Evolutionary conservation across 2,329 filamentous ascomycete species (phyloP).

Genomic region (Colletotrichum cordylinicola): DNA sequence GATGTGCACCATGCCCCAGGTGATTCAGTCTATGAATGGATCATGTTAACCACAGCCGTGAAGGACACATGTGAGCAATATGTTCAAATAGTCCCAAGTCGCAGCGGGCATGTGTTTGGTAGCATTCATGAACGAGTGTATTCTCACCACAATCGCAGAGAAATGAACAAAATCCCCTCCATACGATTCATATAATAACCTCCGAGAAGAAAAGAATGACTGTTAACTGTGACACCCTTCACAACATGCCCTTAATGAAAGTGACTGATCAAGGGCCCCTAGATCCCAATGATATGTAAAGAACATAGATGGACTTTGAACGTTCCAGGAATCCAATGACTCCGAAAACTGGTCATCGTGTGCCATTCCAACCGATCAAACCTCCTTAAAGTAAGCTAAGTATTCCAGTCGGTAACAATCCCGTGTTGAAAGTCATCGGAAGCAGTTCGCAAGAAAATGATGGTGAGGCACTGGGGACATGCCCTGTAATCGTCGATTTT

Average conservation of each 20-base stretch:
- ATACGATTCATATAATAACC: background rate
- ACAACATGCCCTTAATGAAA: background rate
- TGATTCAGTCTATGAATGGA: background rate
- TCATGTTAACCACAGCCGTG: background rate
- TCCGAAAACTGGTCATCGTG: background rate
- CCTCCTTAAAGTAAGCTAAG: background rate
- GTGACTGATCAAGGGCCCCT: background rate
- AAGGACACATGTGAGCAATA: background rate
- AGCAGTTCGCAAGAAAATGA: background rate
- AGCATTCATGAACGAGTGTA: background rate
- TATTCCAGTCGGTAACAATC: background rate
- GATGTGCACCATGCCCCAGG: background rate
- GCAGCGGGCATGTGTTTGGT: background rate
- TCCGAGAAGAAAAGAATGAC: background rate
- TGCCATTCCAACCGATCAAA: background rate
- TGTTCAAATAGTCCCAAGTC: background rate
- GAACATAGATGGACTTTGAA: background rate
- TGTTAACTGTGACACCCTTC: rapidly evolving
- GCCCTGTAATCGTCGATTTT: background rate
- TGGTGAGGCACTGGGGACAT: background rate
- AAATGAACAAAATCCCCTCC: background rate
- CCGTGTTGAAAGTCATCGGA: background rate
- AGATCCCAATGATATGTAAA: background rate
- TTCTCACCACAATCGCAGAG: rapidly evolving
- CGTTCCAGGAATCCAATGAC: background rate